Base-by-base conservation (phyloP, 306 rosid species). In the Cicer arietinum region DNA sequence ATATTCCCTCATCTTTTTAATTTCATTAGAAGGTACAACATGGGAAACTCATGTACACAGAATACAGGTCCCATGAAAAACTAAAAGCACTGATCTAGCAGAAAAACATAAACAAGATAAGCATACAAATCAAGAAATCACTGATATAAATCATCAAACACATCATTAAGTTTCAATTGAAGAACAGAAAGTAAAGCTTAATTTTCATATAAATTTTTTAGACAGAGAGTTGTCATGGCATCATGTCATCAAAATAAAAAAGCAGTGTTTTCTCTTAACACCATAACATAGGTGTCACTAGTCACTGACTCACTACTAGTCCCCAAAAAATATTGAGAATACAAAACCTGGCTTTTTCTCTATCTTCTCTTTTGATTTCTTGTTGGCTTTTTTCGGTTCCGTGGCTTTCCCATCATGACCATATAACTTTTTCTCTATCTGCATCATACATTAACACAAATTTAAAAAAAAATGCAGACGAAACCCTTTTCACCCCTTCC, bases 311-410 rank as follows among this genome's bases (percentile, higher is more conserved):
- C 16, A 14, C 61, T 16, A 59, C 56, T 39, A 40, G 13, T 57
- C 48, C 37, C n/a, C 67, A 43, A 61, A 46, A 71, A 42, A 45
- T 30, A 35, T 37, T 16, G 39, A 58, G 40, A 71, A 56, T 44
- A 57, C 62, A 47, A 69, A 73, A 89, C 96, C 96, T 84, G 83
- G 67, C 39, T 67, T 48, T 56, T 82, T 83, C 44, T 71, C 84
- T 63, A 17, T 86, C 81, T 81, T 79, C 80, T 68, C 79, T 68
- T 43, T 73, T 1, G 84, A 77, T 75, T 78, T 76, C 22, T 3
- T 56, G 77, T 52, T 61, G 62, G 64, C 80, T 50, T 75, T 73
- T 69, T 77, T 60, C 6, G 79, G 77, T 69, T 62, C 74, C 52
- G 17, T 35, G 46, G 46, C 76, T 76, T 83, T 72, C 74, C 69